A percentile compares a stretch with the other conserved stretches of the same genome.
These are phyloP conservation scores for Ophiostoma ips DNA, from an alignment of 2,329 filamentous ascomycete genomes.

Conservation along the genomic window DNA sequence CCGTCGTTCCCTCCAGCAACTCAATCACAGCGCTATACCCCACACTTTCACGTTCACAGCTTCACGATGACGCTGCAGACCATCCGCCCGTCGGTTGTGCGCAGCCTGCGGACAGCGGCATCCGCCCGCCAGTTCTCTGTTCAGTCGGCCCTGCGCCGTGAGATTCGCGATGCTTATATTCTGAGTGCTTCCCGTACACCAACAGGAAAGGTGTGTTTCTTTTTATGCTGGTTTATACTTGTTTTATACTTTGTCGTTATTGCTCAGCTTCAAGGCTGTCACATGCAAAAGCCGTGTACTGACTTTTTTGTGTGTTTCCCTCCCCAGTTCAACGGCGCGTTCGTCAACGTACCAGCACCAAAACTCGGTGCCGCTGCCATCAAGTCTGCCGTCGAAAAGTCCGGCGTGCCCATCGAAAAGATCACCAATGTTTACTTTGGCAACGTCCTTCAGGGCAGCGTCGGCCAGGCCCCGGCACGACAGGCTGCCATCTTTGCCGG, in stretches of 20 bases:
- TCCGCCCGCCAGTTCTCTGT: conserved; percentile 33
- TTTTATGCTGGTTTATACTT: not conserved
- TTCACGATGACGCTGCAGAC: conserved; percentile 10
- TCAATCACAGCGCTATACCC: not conserved
- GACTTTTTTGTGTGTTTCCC: not conserved
- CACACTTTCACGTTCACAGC: not conserved
- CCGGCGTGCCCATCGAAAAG: conserved; percentile 62
- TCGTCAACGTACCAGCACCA: conserved; percentile 70
- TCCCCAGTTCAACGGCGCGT: conserved; percentile 80
- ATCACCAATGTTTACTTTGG: conserved; percentile 96
- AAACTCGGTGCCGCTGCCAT: conserved; percentile 82
- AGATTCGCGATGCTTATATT: conserved; percentile 88
- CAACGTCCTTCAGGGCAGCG: conserved; percentile 71
- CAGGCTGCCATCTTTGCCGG: conserved; percentile 86
- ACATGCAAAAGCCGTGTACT: not conserved
- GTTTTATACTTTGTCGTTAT: too few relatives aligned
- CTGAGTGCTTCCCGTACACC: conserved; percentile 81
- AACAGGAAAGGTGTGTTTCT: conserved; percentile 56
- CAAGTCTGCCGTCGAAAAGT: conserved; percentile 78
- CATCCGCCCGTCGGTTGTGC: conserved; percentile 6
- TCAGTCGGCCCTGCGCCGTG: conserved; percentile 19
- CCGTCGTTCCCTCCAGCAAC: not conserved
- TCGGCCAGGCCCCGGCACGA: conserved; percentile 82
- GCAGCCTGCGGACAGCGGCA: conserved; percentile 19
- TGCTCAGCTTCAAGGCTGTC: not conserved